Evolutionary conservation across 495 filamentous ascomycete genomes (phyloP).

Genomic region (Penicillium bovifimosum): DNA sequence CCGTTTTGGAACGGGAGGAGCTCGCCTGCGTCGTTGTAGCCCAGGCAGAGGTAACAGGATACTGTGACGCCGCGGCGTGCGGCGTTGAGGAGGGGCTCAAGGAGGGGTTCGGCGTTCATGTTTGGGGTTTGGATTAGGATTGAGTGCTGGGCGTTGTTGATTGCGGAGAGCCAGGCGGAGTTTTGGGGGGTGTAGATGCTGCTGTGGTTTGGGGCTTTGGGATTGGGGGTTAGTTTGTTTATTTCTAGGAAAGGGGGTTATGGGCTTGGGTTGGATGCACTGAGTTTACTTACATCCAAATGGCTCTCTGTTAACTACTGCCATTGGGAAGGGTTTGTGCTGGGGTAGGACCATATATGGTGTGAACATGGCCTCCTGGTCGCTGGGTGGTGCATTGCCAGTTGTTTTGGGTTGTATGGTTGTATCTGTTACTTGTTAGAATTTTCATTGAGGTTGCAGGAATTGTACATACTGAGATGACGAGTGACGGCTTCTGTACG

Average conservation of each 20-base stretch:
- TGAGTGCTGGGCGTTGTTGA: slow-evolving; percentile 53
- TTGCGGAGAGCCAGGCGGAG: slow-evolving; percentile 60
- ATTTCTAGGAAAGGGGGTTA: too few species aligned
- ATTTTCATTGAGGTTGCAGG: background rate
- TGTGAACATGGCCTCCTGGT: slow-evolving; percentile 49
- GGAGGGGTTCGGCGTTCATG: slow-evolving; percentile 63
- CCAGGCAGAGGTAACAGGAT: slow-evolving; percentile 64
- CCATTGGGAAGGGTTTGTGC: slow-evolving; percentile 60
- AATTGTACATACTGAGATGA: slow-evolving; percentile 48
- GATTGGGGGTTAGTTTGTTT: background rate
- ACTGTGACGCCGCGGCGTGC: slow-evolving; percentile 61
- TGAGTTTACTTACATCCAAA: slow-evolving; percentile 55
- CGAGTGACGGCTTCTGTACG: slow-evolving; percentile 51
- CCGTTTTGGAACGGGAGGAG: slow-evolving; percentile 70
- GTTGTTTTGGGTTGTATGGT: slow-evolving; percentile 48
- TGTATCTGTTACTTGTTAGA: slow-evolving; percentile 36
- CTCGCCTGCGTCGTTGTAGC: slow-evolving; percentile 75
- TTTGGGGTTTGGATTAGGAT: slow-evolving; percentile 74
- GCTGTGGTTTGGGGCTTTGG: slow-evolving; percentile 48
- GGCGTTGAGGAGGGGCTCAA: slow-evolving; percentile 56
- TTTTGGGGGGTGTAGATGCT: slow-evolving; percentile 64
- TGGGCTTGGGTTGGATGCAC: too few species aligned
- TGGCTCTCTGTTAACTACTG: slow-evolving; percentile 62
- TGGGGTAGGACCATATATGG: slow-evolving; percentile 54
- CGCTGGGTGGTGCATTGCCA: slow-evolving; percentile 48